phyloP scores from a whole-genome alignment of 768 basidiomycete species.

The Rhodotorula paludigena region DNA sequence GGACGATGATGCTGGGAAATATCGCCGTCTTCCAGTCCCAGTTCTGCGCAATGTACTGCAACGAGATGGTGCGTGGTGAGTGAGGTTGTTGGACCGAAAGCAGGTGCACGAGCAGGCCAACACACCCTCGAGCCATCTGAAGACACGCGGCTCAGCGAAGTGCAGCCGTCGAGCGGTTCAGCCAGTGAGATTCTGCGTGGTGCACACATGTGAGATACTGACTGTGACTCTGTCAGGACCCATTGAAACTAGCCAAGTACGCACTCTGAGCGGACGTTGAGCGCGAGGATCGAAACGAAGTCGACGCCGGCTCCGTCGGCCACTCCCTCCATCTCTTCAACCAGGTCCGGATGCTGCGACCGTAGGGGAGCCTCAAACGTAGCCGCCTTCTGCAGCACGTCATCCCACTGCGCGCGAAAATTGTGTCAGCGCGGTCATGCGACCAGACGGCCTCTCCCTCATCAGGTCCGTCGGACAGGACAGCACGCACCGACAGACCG shows the following conservation, averaged over 20 bases:
- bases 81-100: not conserved
- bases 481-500: not conserved
- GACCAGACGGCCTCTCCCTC: no score
- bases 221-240: not conserved
- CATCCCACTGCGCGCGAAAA: not conserved
- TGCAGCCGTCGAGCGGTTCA: not conserved
- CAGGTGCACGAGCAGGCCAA: not conserved
- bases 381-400: not conserved
- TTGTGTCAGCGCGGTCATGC: not conserved
- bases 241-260: not conserved
- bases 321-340: conserved; percentile 14
- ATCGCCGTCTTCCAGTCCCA: conserved; percentile 16
- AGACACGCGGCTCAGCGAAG: not conserved
- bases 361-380: not conserved
- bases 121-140: not conserved
- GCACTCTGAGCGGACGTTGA: conserved; percentile 8
- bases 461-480: not conserved
- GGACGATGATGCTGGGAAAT: conserved; percentile 1
- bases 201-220: not conserved
- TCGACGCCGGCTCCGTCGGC: conserved; percentile 12
- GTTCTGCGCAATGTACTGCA: conserved; percentile 7
- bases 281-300: not conserved
- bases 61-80: not conserved
- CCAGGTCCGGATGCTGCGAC: not conserved
- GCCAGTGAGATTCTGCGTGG: not conserved